These are phyloP conservation scores for Myriosclerotinia curreyana DNA, from an alignment of 2,329 filamentous ascomycete genomes.

Conservation along the genomic window DNA sequence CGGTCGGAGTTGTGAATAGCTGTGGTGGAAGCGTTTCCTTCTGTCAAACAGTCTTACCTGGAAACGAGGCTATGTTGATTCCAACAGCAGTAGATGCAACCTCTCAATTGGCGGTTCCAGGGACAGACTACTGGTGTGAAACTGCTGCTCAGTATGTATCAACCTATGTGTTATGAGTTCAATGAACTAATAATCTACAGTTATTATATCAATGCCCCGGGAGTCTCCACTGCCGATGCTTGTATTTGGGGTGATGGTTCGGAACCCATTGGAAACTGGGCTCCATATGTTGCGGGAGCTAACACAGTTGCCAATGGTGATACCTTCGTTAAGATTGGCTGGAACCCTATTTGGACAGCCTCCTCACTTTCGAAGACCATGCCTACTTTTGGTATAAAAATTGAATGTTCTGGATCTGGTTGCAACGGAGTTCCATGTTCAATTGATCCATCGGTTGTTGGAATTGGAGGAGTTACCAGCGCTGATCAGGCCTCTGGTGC, in stretches of 20 bases:
- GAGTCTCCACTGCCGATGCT: conserved; percentile 55
- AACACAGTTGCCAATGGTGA: conserved; percentile 63
- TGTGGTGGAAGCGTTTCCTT: conserved; percentile 61
- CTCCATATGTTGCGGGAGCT: conserved; percentile 71
- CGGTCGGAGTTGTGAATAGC: conserved; percentile 65
- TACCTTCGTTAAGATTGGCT: conserved; percentile 73
- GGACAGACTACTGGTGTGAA: conserved; percentile 63
- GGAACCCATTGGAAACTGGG: conserved; percentile 70
- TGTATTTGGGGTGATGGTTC: conserved; percentile 68
- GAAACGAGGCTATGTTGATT: conserved; percentile 79
- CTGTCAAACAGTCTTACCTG: conserved; percentile 76
- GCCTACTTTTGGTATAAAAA: conserved; percentile 65
- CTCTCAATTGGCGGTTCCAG: conserved; percentile 67
- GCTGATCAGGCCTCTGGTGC: conserved; percentile 56
- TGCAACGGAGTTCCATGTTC: conserved; percentile 74
- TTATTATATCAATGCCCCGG: conserved; percentile 77
- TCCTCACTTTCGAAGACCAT: conserved; percentile 51
- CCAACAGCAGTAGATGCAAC: conserved; percentile 62
- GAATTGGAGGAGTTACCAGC: conserved; percentile 58
- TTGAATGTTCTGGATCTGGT: conserved; percentile 62
- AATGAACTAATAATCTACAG: conserved; percentile 42
- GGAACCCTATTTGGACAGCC: conserved; percentile 71
- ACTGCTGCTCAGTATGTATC: conserved; percentile 70
- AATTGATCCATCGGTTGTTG: conserved; percentile 59
- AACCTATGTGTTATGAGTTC: conserved; percentile 12